Percentiles rank a stretch among this genome's conserved stretches.
Conservation (phyloP, 2,329 filamentous ascomycete genomes). For the Mollisia scopiformis region DNA sequence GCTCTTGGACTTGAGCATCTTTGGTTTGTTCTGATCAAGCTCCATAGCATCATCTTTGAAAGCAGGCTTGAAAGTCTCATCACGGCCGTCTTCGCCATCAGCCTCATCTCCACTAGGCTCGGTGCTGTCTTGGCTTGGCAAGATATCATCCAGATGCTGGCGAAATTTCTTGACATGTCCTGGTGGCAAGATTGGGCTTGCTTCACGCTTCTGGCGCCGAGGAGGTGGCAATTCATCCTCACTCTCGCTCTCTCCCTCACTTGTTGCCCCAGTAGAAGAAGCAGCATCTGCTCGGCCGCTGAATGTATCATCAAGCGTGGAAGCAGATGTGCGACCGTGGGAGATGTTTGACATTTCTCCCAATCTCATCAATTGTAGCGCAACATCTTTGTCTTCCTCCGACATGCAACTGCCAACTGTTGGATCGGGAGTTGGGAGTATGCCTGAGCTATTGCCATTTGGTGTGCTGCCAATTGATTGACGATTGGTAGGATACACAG, state of each 20-base stretch:
- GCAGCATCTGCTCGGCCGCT: conserved; percentile 85
- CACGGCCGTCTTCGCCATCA: conserved; percentile 50
- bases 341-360: conserved; percentile 94
- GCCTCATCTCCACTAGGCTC: conserved; percentile 65
- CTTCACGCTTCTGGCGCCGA: conserved; percentile 60
- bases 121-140: conserved; percentile 59
- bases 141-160: conserved; percentile 53
- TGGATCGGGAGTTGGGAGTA: conserved; percentile 93
- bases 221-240: conserved; percentile 63
- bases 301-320: conserved; percentile 90
- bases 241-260: conserved; percentile 72
- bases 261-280: conserved; percentile 84
- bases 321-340: conserved; percentile 89
- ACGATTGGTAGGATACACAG: conserved; percentile 52
- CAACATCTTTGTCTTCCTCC: conserved; percentile 91
- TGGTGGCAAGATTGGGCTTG: conserved; percentile 52
- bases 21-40: conserved; percentile 32
- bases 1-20: conserved; percentile 46
- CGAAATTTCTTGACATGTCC: conserved; percentile 47
- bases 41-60: conserved; percentile 29
- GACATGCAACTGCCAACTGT: conserved; percentile 97
- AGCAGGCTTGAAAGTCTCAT: conserved; percentile 38
- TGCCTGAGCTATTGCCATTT: conserved; percentile 53
- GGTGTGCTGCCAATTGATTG: conserved; percentile 44
- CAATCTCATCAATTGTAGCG: conserved; percentile 93